Base-by-base conservation (phyloP, 331 rosid genomes). In the Phaseolus coccineus region DNA sequence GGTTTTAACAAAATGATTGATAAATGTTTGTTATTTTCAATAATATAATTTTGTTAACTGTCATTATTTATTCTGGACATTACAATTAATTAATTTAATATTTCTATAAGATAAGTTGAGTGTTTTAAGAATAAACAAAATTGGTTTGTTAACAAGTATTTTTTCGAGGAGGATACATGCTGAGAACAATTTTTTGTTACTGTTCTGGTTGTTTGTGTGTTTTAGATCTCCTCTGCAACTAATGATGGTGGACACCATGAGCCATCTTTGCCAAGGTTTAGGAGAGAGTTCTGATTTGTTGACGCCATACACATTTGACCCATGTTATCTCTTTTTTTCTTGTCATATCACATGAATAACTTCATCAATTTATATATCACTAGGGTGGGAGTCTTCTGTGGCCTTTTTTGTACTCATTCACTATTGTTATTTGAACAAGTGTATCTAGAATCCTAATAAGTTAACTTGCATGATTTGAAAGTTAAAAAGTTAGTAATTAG, bases 381-480 rank as follows among this genome's bases (percentile, higher is more conserved):
- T 5, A 65, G 6, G 15, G 69, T 80, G 79, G 75, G 59, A 80
- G 30, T 73, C 69, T 42, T 14, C 1, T 80, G 61, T 63, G 69
- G 68, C 74, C 68, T 55, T 51, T 71, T 64, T 63, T 79, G 83
- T 58, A 59, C 53, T 33, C 30, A 46, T 79, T 46, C 71, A 46
- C 14, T 58, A 19, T 30, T 56, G 28, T 40, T 69, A 57, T 2
- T 55, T 14, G 33, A 39, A 53, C 16, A 53, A 61, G 22, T 33
- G 16, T 39, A 12, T 51, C 35, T 50, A 59, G 35, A 37, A 55
- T 61, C 57, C 35, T 48, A 61, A 35, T 19, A 61, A 48, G 53
- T 25, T 52, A 68, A 68, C 27, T 61, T 70, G 28, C 50, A 25
- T 47, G 64, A 59, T 30, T 55, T 56, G 31, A 56, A 57, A 37